Evolutionary conservation across 257 asterid genomes (phyloP).

Genomic region (Perilla frutescens): DNA sequence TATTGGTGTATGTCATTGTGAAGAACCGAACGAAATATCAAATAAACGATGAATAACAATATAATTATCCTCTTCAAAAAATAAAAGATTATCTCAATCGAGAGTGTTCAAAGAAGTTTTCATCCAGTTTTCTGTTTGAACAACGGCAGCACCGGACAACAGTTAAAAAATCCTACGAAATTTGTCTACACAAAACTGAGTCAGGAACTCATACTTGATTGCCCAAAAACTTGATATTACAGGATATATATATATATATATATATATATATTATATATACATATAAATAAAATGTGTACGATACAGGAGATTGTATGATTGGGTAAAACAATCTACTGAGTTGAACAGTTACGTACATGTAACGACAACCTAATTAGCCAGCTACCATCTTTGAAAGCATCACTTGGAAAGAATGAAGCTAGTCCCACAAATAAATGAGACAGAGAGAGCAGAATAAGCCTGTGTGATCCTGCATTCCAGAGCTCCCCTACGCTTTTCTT

Average conservation of each 20-base stretch:
- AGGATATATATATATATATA: no score
- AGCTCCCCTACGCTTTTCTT: conserved; percentile 23
- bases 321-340: conserved; percentile 32
- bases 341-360: conserved; percentile 15
- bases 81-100: no score
- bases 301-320: conserved; percentile 38
- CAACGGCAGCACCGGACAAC: background rate
- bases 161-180: no score
- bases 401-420: conserved; percentile 31
- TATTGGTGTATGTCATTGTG: no score
- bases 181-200: background rate
- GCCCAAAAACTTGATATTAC: no score
- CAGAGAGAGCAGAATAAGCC: background rate
- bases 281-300: conserved; percentile 29
- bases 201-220: no score
- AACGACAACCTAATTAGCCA: conserved; percentile 30
- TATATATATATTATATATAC: conserved; percentile 32
- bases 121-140: no score
- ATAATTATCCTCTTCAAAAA: no score
- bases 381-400: conserved; percentile 36
- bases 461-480: conserved; percentile 18
- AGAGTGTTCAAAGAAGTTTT: no score
- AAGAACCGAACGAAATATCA: no score
- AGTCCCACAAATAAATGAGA: conserved; percentile 20
- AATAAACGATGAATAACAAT: no score